A percentile compares a stretch with the other conserved stretches of the same genome.
Conservation (phyloP, 768 basidiomycete species). For the Hypholoma sublateritium region DNA sequence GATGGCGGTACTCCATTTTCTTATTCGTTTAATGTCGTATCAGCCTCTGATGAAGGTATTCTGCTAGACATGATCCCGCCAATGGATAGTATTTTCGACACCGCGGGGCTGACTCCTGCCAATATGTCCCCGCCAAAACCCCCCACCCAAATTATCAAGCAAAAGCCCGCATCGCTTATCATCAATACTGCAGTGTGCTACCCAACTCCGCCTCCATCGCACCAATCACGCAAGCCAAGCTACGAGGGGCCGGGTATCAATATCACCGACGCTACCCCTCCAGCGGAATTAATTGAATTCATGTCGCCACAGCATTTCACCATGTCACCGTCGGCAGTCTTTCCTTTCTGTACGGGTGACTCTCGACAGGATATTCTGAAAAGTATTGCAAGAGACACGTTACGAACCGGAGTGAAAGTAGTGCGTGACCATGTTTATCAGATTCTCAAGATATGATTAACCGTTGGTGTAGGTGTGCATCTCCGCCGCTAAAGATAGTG, state of each 20-base stretch:
- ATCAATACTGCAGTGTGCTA: not conserved
- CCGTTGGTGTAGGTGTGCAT: slow-evolving; percentile 27
- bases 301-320: not conserved
- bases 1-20: not conserved
- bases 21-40: not conserved
- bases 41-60: not conserved
- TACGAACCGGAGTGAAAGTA: not conserved
- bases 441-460: not conserved
- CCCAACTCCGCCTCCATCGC: not conserved
- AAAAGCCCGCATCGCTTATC: not conserved
- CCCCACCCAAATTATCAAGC: not conserved
- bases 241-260: not conserved
- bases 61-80: not conserved
- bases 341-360: slow-evolving; percentile 7
- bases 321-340: slow-evolving; percentile 5
- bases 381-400: not conserved
- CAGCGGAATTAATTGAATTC: not conserved
- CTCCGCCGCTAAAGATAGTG: slow-evolving; percentile 35
- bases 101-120: not conserved
- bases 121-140: not conserved
- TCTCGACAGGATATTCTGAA: slow-evolving; percentile 3
- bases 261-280: not conserved
- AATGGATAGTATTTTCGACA: not conserved
- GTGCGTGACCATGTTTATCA: not conserved
- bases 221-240: not conserved